A percentile compares a stretch with the other conserved stretches of the same genome.
Conservation (phyloP, 1,139 yeast species). For the Kodamaea plutei region DNA sequence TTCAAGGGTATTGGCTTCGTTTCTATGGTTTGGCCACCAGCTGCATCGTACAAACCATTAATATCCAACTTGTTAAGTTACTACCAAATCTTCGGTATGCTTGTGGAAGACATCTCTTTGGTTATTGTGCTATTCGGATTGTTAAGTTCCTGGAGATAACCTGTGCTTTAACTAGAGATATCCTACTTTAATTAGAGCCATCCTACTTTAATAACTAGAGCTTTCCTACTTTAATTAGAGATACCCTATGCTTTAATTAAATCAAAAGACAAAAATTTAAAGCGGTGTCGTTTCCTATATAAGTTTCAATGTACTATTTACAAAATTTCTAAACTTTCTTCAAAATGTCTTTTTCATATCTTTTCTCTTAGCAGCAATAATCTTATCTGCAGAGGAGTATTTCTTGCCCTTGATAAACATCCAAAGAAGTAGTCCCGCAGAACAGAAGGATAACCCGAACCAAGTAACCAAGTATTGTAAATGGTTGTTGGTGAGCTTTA, state of each 20-base stretch:
- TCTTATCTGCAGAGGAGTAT: slow-evolving; percentile 36
- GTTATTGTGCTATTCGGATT: slow-evolving; percentile 40
- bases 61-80: slow-evolving; percentile 31
- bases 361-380: slow-evolving; percentile 38
- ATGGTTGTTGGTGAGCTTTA: slow-evolving; percentile 84
- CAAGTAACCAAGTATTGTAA: slow-evolving; percentile 90
- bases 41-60: slow-evolving; percentile 27
- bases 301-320: no score
- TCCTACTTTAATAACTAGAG: no score
- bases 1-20: slow-evolving; percentile 31
- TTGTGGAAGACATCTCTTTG: slow-evolving; percentile 37
- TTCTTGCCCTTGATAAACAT: slow-evolving; percentile 29
- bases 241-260: no score
- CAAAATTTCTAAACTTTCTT: no score
- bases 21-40: slow-evolving; percentile 35
- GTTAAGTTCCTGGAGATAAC: slow-evolving; percentile 19
- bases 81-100: slow-evolving; percentile 35
- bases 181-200: no score
- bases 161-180: background rate
- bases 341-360: no score
- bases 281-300: no score
- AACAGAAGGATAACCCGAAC: slow-evolving; percentile 80
- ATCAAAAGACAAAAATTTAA: background rate
- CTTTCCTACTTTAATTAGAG: no score
- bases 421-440: slow-evolving; percentile 56